A percentile compares a stretch with the other conserved stretches of the same genome.
These are phyloP conservation scores for Plantago coronopus DNA, from an alignment of 305 asterid genomes.

Conservation along the genomic window DNA sequence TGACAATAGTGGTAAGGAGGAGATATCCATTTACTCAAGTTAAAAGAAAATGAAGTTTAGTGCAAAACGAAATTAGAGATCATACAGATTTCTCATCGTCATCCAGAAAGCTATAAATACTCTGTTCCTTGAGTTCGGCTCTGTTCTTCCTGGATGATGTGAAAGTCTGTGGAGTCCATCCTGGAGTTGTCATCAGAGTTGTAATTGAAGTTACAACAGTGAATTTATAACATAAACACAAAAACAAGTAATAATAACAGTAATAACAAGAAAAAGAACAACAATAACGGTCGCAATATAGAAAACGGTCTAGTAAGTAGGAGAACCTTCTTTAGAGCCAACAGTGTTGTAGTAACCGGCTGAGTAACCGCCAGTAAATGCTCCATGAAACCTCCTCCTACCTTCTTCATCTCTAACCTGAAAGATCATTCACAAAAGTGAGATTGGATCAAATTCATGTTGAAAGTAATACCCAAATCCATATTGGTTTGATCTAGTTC, in stretches of 20 bases:
- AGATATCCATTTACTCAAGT: not conserved
- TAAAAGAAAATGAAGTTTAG: slow-evolving; percentile 8
- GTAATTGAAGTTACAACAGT: not conserved
- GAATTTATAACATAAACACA: slow-evolving; percentile 6
- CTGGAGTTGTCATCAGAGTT: slow-evolving; percentile 32
- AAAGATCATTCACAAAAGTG: slow-evolving; percentile 2
- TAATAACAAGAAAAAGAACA: not conserved
- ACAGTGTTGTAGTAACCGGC: slow-evolving; percentile 90
- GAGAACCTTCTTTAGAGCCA: slow-evolving; percentile 86
- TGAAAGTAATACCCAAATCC: too few relatives aligned
- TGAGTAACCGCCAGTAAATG: slow-evolving; percentile 87
- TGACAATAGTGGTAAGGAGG: not conserved
- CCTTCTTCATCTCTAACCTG: slow-evolving; percentile 95
- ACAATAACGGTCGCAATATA: slow-evolving; percentile 3
- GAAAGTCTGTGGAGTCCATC: slow-evolving; percentile 88
- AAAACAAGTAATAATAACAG: not conserved
- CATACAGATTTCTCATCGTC: slow-evolving; percentile 92
- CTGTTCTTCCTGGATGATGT: slow-evolving; percentile 85
- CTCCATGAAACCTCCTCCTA: slow-evolving; percentile 95
- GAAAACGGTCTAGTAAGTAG: not conserved
- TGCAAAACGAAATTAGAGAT: slow-evolving; percentile 19
- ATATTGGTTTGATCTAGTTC: too few relatives aligned
- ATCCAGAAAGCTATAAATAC: slow-evolving; percentile 68
- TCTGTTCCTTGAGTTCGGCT: slow-evolving; percentile 68
- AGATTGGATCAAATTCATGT: too few relatives aligned